These are phyloP conservation scores for Fusarium chuoi DNA, from an alignment of 2,329 filamentous ascomycete species.

Conservation along the genomic window DNA sequence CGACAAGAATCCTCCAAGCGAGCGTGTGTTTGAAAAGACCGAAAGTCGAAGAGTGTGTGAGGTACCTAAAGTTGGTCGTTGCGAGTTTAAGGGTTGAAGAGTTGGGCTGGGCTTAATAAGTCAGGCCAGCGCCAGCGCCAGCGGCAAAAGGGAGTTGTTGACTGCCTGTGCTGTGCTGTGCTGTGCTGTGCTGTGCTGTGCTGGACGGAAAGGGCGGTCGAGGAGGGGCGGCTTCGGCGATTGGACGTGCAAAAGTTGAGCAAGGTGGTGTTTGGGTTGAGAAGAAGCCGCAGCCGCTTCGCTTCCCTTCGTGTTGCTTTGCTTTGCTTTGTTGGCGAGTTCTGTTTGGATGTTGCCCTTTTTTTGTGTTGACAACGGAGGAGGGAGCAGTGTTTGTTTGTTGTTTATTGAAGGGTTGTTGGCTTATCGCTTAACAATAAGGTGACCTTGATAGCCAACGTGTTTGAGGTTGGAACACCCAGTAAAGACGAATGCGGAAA, in stretches of 20 bases:
- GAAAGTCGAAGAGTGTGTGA: not conserved
- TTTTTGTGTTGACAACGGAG: not conserved
- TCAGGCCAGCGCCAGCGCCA: slow-evolving; percentile 38
- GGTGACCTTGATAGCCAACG: not conserved
- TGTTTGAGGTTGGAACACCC: not conserved
- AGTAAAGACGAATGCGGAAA: not conserved
- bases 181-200: not conserved
- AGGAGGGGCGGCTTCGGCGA: slow-evolving; percentile 36
- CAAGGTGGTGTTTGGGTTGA: slow-evolving; percentile 3
- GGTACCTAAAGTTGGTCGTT: slow-evolving; percentile 13
- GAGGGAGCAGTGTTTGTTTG: not conserved
- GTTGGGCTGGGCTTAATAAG: slow-evolving; percentile 37
- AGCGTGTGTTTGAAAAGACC: slow-evolving; percentile 2
- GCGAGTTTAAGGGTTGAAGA: slow-evolving; percentile 11
- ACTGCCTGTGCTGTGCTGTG: not conserved
- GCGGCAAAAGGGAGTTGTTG: slow-evolving; percentile 22
- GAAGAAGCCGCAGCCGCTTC: slow-evolving; percentile 18
- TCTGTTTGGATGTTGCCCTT: slow-evolving; percentile 6
- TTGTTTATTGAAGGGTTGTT: not conserved
- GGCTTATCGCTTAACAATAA: slow-evolving; percentile 1
- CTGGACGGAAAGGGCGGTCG: slow-evolving; percentile 42
- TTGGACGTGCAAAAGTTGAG: slow-evolving; percentile 15
- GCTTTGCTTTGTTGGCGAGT: slow-evolving; percentile 20
- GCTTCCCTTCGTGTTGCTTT: slow-evolving; percentile 8
- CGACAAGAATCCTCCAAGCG: slow-evolving; percentile 3